Evolutionary conservation across 768 basidiomycete genomes (phyloP), one percentile per base, ranked within the genome.

Genomic region (Trametes cinnabarina): DNA sequence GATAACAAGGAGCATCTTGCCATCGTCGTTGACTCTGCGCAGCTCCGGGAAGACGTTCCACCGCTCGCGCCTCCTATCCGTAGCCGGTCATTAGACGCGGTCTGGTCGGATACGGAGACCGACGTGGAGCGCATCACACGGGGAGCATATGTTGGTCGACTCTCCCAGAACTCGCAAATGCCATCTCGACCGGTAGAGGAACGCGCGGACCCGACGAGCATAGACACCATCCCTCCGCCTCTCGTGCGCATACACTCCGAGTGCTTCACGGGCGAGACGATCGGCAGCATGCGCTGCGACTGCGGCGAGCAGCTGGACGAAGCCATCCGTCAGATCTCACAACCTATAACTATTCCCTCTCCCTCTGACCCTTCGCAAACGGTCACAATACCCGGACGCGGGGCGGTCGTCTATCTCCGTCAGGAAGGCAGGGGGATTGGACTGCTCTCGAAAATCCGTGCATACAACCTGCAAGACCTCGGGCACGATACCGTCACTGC

Each of bases 401-500:
- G 97, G 17, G 94, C 88, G 3, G 88, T 98, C 61, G 80, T 98
- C 53, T 99, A 99, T 73, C 82, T 99, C 57, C 88, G 96, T 14
- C 97, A 99, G 72, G 97, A 99, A 71, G 97, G 97, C 30, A 87
- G 97, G 19, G 97, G 97, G 12, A 99, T 99, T 65, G 97, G 97
- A 0, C 77, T 99, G 3, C 75, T 98, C 35, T 94, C 94, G 48
- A 99, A 99, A 74, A 91, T 99, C 57, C 84, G 90, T 32, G 97
- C 97, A 14, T 99, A 99, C 76, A 99, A 99, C 69, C 79, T 98
- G 19, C 97, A 98, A 71, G 97, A 99, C 71, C 76, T 99, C 49
- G 97, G 97, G 0, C 92, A 98, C 69, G 97, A 98, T 74, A 99
- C 97, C n/a, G 97, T 99, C 64, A 87, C 91, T 4, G 97, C 97